Conservation (phyloP, 2,329 filamentous ascomycete species). For the Fusarium paranaense region DNA sequence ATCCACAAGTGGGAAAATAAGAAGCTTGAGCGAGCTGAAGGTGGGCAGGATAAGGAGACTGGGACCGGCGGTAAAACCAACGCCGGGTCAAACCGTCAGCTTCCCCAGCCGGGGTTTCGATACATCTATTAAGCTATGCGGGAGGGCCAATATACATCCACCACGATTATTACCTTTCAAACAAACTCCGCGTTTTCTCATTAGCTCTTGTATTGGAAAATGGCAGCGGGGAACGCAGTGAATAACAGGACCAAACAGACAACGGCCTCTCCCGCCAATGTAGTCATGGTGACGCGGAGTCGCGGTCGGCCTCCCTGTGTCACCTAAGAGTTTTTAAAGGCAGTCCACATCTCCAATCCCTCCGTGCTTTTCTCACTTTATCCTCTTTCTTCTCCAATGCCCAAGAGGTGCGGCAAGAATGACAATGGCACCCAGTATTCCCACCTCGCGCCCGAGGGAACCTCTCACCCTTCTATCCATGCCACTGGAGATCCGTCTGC, state of each 20-base stretch:
- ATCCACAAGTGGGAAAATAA: slow-evolving; percentile 71
- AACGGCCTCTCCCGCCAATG: neutral
- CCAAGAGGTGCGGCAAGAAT: neutral
- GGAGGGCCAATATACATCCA: too few species aligned
- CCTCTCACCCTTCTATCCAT: neutral
- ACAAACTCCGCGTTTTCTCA: neutral
- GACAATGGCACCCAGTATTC: too few species aligned
- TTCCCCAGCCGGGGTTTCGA: slow-evolving; percentile 15
- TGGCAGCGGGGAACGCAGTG: too few species aligned
- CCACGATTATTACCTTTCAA: neutral
- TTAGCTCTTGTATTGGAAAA: neutral
- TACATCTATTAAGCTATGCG: slow-evolving; percentile 26
- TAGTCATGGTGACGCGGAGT: neutral
- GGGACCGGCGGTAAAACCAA: slow-evolving; percentile 1
- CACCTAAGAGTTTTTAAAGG: neutral
- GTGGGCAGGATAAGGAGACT: neutral
- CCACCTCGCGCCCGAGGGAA: neutral
- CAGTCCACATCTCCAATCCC: too few species aligned
- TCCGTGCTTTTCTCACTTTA: neutral
- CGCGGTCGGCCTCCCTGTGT: neutral
- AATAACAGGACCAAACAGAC: neutral
- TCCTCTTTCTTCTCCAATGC: neutral
- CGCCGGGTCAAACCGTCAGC: neutral
- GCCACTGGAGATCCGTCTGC: neutral
- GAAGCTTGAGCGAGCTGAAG: slow-evolving; percentile 63